phyloP scores from a whole-genome alignment of 2,329 filamentous ascomycete genomes.

The Botrytis sinoallii region DNA sequence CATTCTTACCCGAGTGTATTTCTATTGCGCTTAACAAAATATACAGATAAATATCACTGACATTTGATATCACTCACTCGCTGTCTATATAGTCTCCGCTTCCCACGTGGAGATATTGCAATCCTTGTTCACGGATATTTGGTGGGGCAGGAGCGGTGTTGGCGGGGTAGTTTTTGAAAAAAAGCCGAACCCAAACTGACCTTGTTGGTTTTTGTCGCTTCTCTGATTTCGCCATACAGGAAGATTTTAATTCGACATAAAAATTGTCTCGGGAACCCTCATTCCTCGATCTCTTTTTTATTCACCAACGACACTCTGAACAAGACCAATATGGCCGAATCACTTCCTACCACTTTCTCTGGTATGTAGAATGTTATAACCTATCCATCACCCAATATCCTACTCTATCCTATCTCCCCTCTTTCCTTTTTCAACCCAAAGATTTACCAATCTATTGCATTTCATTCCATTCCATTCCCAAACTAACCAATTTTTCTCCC shows the following conservation, averaged over 20 bases:
- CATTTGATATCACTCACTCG: not conserved
- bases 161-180: conserved; percentile 10
- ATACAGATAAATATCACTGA: not conserved
- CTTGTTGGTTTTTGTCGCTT: not conserved
- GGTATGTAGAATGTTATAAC: not conserved
- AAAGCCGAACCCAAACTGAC: not conserved
- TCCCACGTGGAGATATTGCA: not conserved
- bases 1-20: not conserved
- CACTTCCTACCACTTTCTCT: conserved; percentile 18
- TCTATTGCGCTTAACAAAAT: not conserved
- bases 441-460: not conserved
- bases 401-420: not conserved
- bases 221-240: not conserved
- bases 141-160: not conserved
- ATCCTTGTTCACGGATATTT: not conserved
- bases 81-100: not conserved
- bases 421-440: not conserved
- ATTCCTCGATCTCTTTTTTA: not conserved
- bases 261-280: not conserved
- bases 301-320: not conserved
- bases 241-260: not conserved
- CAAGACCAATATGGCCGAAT: conserved; percentile 9
- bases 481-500: not conserved
- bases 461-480: not conserved
- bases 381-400: too few species aligned